Evolutionary conservation across 2,329 filamentous ascomycete species (phyloP).

Genomic region (Trichoderma oligosporum): DNA sequence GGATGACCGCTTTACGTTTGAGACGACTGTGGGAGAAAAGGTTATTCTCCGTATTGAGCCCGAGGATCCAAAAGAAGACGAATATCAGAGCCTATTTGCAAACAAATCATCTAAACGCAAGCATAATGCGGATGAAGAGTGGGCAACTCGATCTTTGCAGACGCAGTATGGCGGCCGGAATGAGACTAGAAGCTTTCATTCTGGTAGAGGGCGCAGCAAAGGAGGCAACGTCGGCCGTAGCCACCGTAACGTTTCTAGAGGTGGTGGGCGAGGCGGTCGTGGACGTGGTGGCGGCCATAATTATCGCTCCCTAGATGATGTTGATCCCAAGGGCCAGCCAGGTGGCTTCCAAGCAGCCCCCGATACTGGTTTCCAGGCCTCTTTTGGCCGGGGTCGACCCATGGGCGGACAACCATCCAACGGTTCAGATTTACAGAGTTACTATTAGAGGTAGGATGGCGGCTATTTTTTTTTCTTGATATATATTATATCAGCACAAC

Average conservation of each 20-base stretch:
- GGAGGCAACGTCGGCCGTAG: conserved; percentile 36
- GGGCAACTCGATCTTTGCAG: conserved; percentile 32
- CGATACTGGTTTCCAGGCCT: neutral
- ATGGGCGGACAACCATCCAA: conserved; percentile 26
- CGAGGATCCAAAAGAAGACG: conserved; percentile 59
- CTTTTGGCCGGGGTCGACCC: conserved; percentile 25
- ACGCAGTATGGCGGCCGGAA: conserved; percentile 38
- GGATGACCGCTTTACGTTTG: conserved; percentile 71
- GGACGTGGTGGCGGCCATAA: conserved; percentile 49
- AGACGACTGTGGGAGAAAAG: conserved; percentile 83
- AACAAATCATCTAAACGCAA: conserved; percentile 60
- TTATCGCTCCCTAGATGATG: conserved; percentile 67
- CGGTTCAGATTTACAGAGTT: conserved; percentile 39
- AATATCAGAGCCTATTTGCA: conserved; percentile 59
- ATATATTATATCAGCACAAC: neutral
- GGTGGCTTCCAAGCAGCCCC: conserved; percentile 21
- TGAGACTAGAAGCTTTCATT: conserved; percentile 42
- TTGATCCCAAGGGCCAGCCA: conserved; percentile 44
- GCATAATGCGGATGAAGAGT: conserved; percentile 48
- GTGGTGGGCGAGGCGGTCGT: conserved; percentile 43
- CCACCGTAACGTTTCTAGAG: conserved; percentile 39
- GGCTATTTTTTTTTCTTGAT: neutral
- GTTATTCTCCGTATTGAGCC: conserved; percentile 75
- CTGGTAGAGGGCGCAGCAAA: conserved; percentile 39
- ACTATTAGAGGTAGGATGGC: conserved; percentile 33